Evolutionary conservation across 2,329 filamentous ascomycete species (phyloP).

Genomic region (Aotearoamyces nothofagi): DNA sequence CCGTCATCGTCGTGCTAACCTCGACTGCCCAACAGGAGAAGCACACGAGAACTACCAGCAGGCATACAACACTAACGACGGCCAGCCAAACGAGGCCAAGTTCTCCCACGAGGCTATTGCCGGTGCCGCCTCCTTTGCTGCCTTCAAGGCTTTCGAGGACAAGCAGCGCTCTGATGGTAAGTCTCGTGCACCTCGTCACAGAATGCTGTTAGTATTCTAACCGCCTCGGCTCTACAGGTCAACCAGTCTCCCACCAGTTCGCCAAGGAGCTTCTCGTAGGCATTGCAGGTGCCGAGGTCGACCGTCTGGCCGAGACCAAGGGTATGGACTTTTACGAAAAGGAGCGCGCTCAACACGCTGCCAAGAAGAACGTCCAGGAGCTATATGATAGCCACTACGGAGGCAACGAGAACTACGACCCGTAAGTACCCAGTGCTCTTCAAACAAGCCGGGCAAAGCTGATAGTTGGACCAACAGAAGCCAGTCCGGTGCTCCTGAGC

Average conservation of each 20-base stretch:
- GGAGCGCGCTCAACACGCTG: conserved; percentile 41
- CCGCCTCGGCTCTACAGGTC: conserved; percentile 32
- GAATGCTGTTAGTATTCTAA: neutral
- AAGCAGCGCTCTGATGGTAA: conserved; percentile 53
- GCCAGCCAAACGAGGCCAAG: conserved; percentile 34
- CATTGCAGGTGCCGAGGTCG: conserved; percentile 59
- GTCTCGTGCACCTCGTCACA: conserved; percentile 8
- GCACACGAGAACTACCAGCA: conserved; percentile 25
- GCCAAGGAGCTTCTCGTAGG: conserved; percentile 67
- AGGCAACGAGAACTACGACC: conserved; percentile 37
- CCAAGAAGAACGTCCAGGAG: conserved; percentile 38
- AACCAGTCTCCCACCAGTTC: conserved; percentile 55
- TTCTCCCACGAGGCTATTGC: conserved; percentile 61
- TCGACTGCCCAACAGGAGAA: too few relatives aligned
- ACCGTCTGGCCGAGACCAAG: conserved; percentile 60
- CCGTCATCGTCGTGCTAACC: too few relatives aligned
- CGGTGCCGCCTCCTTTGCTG: conserved; percentile 63
- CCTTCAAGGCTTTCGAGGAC: conserved; percentile 69
- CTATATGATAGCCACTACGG: conserved; percentile 50
- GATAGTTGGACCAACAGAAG: conserved; percentile 9
- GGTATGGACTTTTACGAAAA: conserved; percentile 43
- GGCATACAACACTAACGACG: conserved; percentile 21
- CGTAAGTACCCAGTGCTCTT: too few relatives aligned
- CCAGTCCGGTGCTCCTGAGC: conserved; percentile 18
- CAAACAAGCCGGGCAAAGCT: neutral